These are phyloP conservation scores for Zea luxurians DNA, from an alignment of 176 grass and related monocot genomes.

Conservation along the genomic window DNA sequence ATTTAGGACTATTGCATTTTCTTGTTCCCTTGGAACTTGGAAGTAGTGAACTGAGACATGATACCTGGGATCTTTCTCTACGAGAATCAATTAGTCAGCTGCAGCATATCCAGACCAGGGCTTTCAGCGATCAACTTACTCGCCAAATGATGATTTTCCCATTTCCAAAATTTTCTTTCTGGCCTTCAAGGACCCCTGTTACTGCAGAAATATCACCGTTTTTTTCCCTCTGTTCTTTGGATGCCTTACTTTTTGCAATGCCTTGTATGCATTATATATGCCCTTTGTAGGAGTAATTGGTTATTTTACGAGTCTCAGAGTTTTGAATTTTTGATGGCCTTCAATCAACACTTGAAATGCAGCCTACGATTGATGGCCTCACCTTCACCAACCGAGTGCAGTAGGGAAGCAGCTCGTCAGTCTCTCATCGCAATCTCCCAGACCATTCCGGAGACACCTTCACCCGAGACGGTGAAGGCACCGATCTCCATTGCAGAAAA, in stretches of 20 bases:
- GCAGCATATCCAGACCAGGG: neutral
- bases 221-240: neutral
- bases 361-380: constrained; percentile 63
- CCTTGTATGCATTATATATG: neutral
- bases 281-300: neutral
- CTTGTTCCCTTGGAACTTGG: neutral
- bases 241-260: neutral
- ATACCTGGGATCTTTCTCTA: neutral
- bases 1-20: constrained; percentile 8
- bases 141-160: neutral
- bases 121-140: neutral
- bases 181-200: neutral
- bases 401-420: constrained; percentile 64
- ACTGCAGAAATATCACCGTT: neutral
- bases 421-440: constrained; percentile 87
- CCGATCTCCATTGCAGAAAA: constrained; percentile 29
- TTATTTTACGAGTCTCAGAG: neutral
- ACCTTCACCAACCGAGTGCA: constrained; percentile 36
- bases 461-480: constrained; percentile 28
- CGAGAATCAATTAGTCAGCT: neutral
- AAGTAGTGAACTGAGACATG: neutral
- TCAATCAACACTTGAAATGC: constrained; percentile 41
- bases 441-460: constrained; percentile 44
- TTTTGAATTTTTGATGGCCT: constrained; percentile 13
- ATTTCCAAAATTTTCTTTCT: neutral